These are phyloP conservation scores for Naganishia friedmannii DNA, from an alignment of 768 basidiomycete species.

Conservation along the genomic window DNA sequence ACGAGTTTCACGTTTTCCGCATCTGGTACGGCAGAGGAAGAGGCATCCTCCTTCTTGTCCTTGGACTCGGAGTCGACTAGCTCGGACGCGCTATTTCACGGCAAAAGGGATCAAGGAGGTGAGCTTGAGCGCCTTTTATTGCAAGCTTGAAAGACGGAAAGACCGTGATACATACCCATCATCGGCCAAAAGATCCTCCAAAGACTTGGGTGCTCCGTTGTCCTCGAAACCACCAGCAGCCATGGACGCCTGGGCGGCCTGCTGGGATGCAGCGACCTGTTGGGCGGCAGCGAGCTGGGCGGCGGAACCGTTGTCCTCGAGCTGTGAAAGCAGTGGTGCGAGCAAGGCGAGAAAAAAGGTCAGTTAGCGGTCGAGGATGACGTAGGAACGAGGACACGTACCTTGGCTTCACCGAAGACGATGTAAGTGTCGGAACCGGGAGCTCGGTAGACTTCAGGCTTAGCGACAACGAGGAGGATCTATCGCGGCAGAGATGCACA, in stretches of 20 bases:
- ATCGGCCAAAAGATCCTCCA: constrained; percentile 46
- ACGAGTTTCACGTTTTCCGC: constrained; percentile 93
- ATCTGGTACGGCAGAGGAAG: constrained; percentile 58
- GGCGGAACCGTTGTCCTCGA: constrained; percentile 46
- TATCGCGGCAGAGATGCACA: constrained; percentile 44
- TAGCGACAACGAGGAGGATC: constrained; percentile 86
- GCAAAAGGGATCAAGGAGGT: background rate
- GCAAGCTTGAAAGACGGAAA: background rate
- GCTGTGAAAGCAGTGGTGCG: constrained; percentile 6
- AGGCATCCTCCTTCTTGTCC: constrained; percentile 17
- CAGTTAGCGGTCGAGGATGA: background rate
- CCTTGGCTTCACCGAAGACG: constrained; percentile 84
- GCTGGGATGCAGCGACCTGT: constrained; percentile 61
- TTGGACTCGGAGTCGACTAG: constrained; percentile 38
- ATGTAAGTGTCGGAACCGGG: constrained; percentile 97
- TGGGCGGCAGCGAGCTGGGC: constrained; percentile 60
- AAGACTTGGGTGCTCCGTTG: constrained; percentile 69
- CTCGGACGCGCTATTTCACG: constrained; percentile 41
- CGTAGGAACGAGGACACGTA: constrained; percentile 17
- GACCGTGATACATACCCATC: constrained; percentile 44
- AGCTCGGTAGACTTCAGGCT: constrained; percentile 97
- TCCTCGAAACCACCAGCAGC: constrained; percentile 63
- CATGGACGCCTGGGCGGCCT: constrained; percentile 54
- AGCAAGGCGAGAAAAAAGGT: background rate
- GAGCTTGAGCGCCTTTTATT: background rate